phyloP scores from a whole-genome alignment of 306 rosid species.

The Citrullus mucosospermus region DNA sequence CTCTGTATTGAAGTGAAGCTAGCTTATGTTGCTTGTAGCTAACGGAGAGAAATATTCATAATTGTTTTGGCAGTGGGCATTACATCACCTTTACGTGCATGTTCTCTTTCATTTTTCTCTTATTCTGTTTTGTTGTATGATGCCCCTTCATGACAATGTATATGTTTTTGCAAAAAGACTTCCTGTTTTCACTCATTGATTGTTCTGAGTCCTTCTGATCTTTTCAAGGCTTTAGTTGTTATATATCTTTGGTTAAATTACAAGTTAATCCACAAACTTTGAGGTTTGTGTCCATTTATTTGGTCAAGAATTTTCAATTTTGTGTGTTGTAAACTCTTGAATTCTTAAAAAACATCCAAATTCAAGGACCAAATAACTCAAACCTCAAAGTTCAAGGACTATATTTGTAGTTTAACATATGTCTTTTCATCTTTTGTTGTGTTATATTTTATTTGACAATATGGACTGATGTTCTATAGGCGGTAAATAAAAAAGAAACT shows the following conservation, averaged over 20 bases:
- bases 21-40: slow-evolving; percentile 1
- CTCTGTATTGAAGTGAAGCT: not conserved
- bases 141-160: not conserved
- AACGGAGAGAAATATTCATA: not conserved
- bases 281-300: too few relatives aligned
- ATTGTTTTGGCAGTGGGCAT: not conserved
- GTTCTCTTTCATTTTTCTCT: not conserved
- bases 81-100: not conserved
- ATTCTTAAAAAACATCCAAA: too few relatives aligned
- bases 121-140: not conserved
- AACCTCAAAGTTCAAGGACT: too few relatives aligned
- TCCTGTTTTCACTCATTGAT: not conserved
- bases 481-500: not conserved
- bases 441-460: not conserved
- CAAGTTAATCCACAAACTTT: too few relatives aligned
- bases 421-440: not conserved
- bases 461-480: not conserved
- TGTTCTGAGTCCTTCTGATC: not conserved
- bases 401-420: not conserved
- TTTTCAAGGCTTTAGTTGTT: not conserved
- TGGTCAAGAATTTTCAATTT: too few relatives aligned
- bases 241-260: too few relatives aligned
- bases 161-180: not conserved
- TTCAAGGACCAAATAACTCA: too few relatives aligned
- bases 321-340: too few relatives aligned